Base-by-base conservation (phyloP, 306 rosid genomes). In the Senna siamea region DNA sequence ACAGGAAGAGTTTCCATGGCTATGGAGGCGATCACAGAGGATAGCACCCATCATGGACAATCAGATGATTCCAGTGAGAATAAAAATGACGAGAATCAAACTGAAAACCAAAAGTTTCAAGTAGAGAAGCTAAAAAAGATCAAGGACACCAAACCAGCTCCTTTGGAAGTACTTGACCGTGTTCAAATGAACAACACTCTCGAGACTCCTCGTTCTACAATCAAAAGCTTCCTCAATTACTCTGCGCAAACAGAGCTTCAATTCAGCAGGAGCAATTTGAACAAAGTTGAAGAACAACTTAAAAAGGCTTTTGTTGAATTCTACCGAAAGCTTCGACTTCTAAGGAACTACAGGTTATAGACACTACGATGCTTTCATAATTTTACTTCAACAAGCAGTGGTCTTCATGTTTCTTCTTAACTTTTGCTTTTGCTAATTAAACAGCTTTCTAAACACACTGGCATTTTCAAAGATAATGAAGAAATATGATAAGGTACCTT, bases 381-480 rank as follows among this genome's bases (percentile, higher is more conserved):
- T 66, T 71, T 74, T 4, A 18, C 18, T 66, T 4, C 47, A 48
- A 11, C 13, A 61, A 40, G 22, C 5, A 34, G n/a, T 50, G 60
- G 28, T 26, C 58, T 69, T 51, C 4, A 2, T 15, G 46, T 53
- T 77, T 53, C 53, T 30, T 52, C 13, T 54, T 18, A 65, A 37
- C 19, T 23, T 80, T 30, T 54, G 5, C 48, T 43, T 28, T 28
- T 58, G 22, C 7, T 61, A 15, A 72, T 73, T 77, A 26, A 26
- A 26, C 87, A 90, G 93, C 70, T 90, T 88, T 78, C 81, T 90
- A 59, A 90, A 90, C 52, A 69, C 77, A 15, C 46, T 88, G 85
- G 97, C 97, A 26, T 82, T 91, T 82, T 88, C 92, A 4, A 91
- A 91, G 89, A 88, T 88, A 76, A 90, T 90, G 82, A 90, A 90